Base-by-base conservation (phyloP, 108 stramenopile species). In the Cyclotella atomus region DNA sequence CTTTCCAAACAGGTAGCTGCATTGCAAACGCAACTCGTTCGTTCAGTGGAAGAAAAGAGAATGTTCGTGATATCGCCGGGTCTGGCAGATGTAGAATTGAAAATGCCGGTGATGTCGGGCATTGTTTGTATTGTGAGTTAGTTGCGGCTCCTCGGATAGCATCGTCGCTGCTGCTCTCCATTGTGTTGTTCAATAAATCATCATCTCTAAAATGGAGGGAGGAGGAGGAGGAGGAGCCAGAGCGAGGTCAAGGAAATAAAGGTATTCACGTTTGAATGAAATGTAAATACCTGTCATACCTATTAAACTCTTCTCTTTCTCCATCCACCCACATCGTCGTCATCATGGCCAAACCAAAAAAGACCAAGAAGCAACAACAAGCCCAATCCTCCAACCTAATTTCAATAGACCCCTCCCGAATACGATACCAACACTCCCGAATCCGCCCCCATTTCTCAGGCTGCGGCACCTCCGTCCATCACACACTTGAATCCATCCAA, bases 371-470 rank as follows among this genome's bases (percentile, higher is more conserved):
- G 16, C 47, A 49, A 49, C n/a, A 12, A n/a, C 9, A 49, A n/a
- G 9, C 47, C 47, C 9, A 49, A n/a, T 17, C 4, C 47, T n/a
- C 47, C 36, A 21, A 61, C 36, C 69, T 82, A 2, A 30, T 91
- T 17, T 49, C 71, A 65, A 81, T 97, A 9, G 92, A 92, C 83
- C 96, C 96, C 2, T 67, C 73, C 0, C 81, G 85, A 44, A 78
- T 96, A 10, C 89, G 97, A 32, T 97, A 95, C 69, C 96, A 96
- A 56, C 95, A 97, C 78, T 88, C 92, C 24, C 77, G 82, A 50
- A 96, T 97, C 44, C 89, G 92, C 19, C 91, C 95, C 0, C 30
- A 85, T 23, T 97, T 97, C 74, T 87, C 85, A 55, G 95, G 96
- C 20, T 97, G 97, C 82, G 96, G 95, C 0, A 83, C 95, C 2